These are phyloP conservation scores for Lichtheimia ramosa DNA, from an alignment of 371 early-diverging fungal genomes.

Conservation along the genomic window DNA sequence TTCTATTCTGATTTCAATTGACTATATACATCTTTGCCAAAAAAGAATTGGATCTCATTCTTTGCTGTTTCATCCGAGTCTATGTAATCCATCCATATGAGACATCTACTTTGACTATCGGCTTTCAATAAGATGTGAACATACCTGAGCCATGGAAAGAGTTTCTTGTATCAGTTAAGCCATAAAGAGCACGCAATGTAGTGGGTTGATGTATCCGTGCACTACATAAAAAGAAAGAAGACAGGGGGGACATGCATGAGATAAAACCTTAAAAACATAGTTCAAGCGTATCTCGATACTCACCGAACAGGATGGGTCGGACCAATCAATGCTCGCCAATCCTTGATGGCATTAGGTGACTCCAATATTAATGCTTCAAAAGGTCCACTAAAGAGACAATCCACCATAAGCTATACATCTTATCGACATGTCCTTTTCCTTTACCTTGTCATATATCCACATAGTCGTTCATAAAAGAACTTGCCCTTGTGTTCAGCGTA, in stretches of 20 bases:
- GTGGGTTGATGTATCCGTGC: constrained; percentile 62
- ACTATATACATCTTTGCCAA: constrained; percentile 13
- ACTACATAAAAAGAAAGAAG: constrained; percentile 23
- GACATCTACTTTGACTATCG: too few relatives aligned
- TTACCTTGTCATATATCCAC: constrained; percentile 73
- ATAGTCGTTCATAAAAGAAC: constrained; percentile 68
- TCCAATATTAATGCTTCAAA: constrained; percentile 60
- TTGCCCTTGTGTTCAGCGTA: constrained; percentile 68
- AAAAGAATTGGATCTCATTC: constrained; percentile 60
- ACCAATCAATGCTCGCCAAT: constrained; percentile 66
- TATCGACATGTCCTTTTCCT: neutral
- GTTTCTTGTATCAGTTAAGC: constrained; percentile 81
- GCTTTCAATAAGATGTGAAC: neutral
- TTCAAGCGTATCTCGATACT: neutral
- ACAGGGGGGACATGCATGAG: too few relatives aligned
- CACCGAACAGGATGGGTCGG: constrained; percentile 71
- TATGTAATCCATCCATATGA: constrained; percentile 6
- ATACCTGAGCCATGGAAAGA: constrained; percentile 81
- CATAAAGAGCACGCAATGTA: constrained; percentile 71
- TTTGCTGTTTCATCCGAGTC: constrained; percentile 62
- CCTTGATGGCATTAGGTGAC: constrained; percentile 62
- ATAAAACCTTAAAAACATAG: too few relatives aligned
- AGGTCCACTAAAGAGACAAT: constrained; percentile 46
- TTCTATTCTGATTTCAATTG: neutral
- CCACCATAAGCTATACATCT: neutral